Percentiles rank a stretch among this genome's conserved stretches.
These are phyloP conservation scores for Lasiodiplodia sp. DNA, from an alignment of 2,329 filamentous ascomycete genomes.

Conservation along the genomic window DNA sequence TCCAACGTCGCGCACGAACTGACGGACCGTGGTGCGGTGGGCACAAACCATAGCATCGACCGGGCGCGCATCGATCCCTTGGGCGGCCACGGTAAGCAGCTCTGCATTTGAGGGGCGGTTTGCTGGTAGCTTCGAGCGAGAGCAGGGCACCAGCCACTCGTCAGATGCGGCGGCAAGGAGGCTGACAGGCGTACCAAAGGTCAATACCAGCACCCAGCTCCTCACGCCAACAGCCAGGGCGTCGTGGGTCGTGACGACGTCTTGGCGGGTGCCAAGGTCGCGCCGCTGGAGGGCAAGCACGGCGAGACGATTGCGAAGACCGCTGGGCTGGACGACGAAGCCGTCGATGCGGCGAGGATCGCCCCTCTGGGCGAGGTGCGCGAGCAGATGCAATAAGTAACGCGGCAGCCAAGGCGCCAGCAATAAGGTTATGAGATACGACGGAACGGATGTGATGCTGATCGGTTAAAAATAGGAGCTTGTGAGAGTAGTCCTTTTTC, in stretches of 20 bases:
- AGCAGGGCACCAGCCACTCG: constrained; percentile 4
- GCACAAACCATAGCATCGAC: constrained; percentile 35
- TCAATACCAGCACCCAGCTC: constrained; percentile 34
- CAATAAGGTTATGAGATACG: constrained; percentile 18
- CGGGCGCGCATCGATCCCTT: constrained; percentile 36
- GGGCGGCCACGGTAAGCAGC: constrained; percentile 32
- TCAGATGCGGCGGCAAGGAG: not conserved
- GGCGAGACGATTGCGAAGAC: not conserved
- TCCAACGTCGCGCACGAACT: constrained; percentile 31
- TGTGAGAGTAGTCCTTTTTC: not conserved
- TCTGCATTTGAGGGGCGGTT: too few relatives aligned
- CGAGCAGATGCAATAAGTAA: constrained; percentile 10
- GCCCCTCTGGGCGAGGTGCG: constrained; percentile 36
- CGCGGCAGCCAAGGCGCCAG: constrained; percentile 5
- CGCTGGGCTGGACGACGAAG: constrained; percentile 37
- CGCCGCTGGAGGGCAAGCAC: constrained; percentile 33
- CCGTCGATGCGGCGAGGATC: constrained; percentile 35
- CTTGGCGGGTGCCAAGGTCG: constrained; percentile 37
- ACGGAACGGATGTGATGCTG: constrained; percentile 4
- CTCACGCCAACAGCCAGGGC: constrained; percentile 37
- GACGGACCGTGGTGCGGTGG: constrained; percentile 31
- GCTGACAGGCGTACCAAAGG: constrained; percentile 29
- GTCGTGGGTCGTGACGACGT: constrained; percentile 38
- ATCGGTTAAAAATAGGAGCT: constrained; percentile 23
- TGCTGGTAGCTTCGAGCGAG: constrained; percentile 5